phyloP scores from a whole-genome alignment of 176 grass and related monocot genomes.

The Triticum dicoccoides region DNA sequence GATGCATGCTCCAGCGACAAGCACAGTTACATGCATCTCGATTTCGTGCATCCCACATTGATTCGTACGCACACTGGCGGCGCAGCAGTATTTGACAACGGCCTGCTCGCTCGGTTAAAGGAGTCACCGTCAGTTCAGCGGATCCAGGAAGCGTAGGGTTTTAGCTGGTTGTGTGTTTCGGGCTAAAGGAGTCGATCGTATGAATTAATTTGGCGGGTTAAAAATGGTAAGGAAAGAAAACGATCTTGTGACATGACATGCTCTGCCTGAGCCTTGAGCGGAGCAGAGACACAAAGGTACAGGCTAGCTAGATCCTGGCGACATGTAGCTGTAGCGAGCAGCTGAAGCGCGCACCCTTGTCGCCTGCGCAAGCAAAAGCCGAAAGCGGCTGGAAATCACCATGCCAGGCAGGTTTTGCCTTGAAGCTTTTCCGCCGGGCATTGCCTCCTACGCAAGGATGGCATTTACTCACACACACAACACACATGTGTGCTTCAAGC shows the following conservation, averaged over 20 bases:
- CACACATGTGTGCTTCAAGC: neutral
- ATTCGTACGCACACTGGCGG: neutral
- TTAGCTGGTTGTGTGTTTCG: no score
- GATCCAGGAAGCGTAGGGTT: no score
- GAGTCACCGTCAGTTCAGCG: no score
- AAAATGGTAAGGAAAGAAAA: neutral
- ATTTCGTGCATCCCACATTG: neutral
- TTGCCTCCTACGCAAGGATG: conserved; percentile 27
- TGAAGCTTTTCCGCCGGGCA: conserved; percentile 11
- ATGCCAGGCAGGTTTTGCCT: neutral
- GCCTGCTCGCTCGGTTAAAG: neutral
- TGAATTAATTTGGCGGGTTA: no score
- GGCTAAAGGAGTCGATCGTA: no score
- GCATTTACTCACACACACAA: neutral
- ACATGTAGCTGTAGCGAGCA: neutral
- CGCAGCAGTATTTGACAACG: neutral
- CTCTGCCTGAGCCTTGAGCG: neutral
- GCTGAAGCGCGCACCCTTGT: neutral
- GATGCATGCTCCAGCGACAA: neutral
- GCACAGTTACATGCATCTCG: neutral
- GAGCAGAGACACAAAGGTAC: neutral
- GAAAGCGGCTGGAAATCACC: conserved; percentile 4
- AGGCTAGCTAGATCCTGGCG: neutral
- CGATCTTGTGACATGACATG: neutral
- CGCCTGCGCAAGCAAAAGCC: conserved; percentile 16